A percentile compares a stretch with the other conserved stretches of the same genome.
phyloP scores from a whole-genome alignment of 441 rosid species.

The Adansonia grandidieri region DNA sequence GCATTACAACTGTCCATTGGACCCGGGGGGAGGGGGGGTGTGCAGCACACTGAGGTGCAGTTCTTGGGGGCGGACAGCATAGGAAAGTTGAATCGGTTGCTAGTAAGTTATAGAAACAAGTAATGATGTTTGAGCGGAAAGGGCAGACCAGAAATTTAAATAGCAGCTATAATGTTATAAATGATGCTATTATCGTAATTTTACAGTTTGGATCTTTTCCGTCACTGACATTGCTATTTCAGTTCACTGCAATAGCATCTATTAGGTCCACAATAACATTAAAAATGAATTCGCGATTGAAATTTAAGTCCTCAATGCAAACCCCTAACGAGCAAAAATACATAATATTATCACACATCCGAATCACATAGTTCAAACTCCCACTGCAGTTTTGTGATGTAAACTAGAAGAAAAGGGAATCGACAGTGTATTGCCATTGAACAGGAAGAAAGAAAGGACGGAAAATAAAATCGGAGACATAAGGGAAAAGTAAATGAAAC shows the following conservation, averaged over 20 bases:
- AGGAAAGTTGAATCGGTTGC: conserved; percentile 1
- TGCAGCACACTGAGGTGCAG: conserved; percentile 8
- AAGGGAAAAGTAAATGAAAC: background rate
- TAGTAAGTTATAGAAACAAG: conserved; percentile 9
- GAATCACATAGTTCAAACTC: conserved; percentile 52
- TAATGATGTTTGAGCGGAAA: background rate
- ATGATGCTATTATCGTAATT: too few species aligned
- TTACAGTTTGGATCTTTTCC: too few species aligned
- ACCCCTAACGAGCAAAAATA: conserved; percentile 67
- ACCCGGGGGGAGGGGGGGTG: too few species aligned
- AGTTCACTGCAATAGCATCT: too few species aligned
- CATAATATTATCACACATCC: conserved; percentile 60
- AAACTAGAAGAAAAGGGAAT: background rate
- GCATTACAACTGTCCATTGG: conserved; percentile 30
- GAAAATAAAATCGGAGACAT: background rate
- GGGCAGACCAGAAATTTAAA: too few species aligned
- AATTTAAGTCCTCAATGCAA: conserved; percentile 55
- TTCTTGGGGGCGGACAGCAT: conserved; percentile 15
- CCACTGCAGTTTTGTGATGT: conserved; percentile 67
- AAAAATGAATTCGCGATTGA: conserved; percentile 48
- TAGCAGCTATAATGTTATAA: too few species aligned
- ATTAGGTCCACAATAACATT: background rate
- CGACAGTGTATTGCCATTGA: background rate
- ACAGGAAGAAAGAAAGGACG: background rate
- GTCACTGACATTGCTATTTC: too few species aligned